Evolutionary conservation across 2,329 filamentous ascomycete genomes (phyloP).

Genomic region (Stemphylium vesicarium): DNA sequence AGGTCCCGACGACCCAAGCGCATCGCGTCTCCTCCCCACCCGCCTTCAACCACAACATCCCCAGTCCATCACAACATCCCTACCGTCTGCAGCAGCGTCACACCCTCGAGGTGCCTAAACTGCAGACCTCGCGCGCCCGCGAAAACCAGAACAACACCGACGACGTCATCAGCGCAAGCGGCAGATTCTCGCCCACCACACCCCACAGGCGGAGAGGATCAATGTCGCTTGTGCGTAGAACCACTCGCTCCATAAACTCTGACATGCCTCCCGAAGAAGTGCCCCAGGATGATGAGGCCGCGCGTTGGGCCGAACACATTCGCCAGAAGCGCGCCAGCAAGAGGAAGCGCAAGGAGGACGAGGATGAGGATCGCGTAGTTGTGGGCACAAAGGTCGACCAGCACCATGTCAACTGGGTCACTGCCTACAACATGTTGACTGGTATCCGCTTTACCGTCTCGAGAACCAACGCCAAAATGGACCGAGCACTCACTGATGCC

Average conservation of each 20-base stretch:
- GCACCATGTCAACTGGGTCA: constrained; percentile 95
- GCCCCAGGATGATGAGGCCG: constrained; percentile 85
- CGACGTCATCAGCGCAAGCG: constrained; percentile 72
- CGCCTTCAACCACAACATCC: constrained; percentile 57
- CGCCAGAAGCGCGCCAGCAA: constrained; percentile 90
- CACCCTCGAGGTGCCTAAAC: constrained; percentile 84
- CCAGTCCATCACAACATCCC: constrained; percentile 59
- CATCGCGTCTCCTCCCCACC: constrained; percentile 70
- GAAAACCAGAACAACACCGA: constrained; percentile 64
- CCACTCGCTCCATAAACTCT: constrained; percentile 84
- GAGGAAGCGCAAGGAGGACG: constrained; percentile 81
- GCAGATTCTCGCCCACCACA: constrained; percentile 79
- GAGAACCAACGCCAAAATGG: constrained; percentile 94
- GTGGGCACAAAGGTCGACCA: constrained; percentile 98
- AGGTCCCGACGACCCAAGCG: constrained; percentile 43
- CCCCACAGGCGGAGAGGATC: constrained; percentile 75
- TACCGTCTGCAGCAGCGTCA: constrained; percentile 78
- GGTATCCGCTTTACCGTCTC: constrained; percentile 97
- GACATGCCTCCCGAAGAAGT: constrained; percentile 85
- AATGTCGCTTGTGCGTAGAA: constrained; percentile 78
- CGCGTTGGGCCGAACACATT: constrained; percentile 91
- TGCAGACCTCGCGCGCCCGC: constrained; percentile 66
- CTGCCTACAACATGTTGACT: constrained; percentile 99
- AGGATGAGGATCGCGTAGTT: constrained; percentile 87
- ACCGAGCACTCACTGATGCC: constrained; percentile 84